phyloP scores from a whole-genome alignment of 768 basidiomycete genomes.

The Leucosporidium creatinivorum region DNA sequence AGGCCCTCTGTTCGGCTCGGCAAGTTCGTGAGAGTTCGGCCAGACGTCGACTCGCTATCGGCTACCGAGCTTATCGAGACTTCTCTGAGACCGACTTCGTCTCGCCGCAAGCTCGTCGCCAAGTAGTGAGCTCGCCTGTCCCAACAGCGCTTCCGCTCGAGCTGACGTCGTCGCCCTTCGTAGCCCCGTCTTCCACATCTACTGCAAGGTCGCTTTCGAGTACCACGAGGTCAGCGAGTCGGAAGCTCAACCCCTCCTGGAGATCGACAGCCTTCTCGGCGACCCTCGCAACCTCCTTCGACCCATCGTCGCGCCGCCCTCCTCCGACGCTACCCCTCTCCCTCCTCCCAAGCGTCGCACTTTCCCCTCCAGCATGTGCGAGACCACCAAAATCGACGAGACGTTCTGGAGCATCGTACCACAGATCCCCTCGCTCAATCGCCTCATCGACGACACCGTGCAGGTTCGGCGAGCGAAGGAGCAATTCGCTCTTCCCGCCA shows the following conservation, averaged over 20 bases:
- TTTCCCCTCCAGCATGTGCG: constrained; percentile 12
- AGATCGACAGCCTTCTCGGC: background rate
- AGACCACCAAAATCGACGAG: constrained; percentile 49
- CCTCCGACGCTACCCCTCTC: background rate
- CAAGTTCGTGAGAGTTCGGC: background rate
- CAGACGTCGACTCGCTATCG: constrained; percentile 14
- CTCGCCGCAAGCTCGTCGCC: background rate
- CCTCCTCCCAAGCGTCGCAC: background rate
- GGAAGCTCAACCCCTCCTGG: background rate
- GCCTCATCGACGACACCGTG: constrained; percentile 49
- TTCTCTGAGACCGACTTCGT: background rate
- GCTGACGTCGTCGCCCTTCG: background rate
- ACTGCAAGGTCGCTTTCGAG: constrained; percentile 2
- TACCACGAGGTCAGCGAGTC: background rate
- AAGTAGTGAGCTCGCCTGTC: background rate
- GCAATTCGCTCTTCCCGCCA: constrained; percentile 57
- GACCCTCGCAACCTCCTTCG: background rate
- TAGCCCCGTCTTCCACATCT: constrained; percentile 1
- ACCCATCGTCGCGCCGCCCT: constrained; percentile 41
- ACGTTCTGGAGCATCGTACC: constrained; percentile 51
- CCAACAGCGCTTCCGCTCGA: background rate
- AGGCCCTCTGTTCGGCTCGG: constrained; percentile 3
- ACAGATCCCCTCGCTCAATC: constrained; percentile 60
- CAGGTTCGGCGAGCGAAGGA: constrained; percentile 40
- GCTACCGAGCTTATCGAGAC: background rate